A percentile compares a stretch with the other conserved stretches of the same genome.
Evolutionary conservation across 2,329 filamentous ascomycete species (phyloP).

Genomic region (Trichoderma semiorbis): DNA sequence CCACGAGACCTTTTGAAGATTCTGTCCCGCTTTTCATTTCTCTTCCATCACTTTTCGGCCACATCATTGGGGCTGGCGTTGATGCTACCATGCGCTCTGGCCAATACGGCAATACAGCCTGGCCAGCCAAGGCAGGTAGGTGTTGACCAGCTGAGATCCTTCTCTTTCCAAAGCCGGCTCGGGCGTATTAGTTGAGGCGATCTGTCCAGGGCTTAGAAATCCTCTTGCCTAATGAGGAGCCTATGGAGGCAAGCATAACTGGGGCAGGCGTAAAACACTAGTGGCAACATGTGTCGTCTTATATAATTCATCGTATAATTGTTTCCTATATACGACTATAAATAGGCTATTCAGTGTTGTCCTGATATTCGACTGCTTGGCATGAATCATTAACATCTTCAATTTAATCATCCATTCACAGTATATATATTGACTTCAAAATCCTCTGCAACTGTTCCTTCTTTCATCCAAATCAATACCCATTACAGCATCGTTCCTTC

Average conservation of each 20-base stretch:
- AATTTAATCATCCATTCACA: background rate
- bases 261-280: background rate
- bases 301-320: background rate
- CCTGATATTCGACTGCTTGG: background rate
- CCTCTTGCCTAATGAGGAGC: background rate
- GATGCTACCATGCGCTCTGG: background rate
- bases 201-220: background rate
- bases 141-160: background rate
- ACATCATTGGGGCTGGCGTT: background rate
- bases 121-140: background rate
- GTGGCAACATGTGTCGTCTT: background rate
- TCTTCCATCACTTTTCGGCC: background rate
- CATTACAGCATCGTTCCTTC: background rate
- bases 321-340: background rate
- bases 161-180: background rate
- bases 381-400: background rate
- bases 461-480: background rate
- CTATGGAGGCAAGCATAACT: background rate
- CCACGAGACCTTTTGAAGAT: background rate
- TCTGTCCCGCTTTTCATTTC: background rate
- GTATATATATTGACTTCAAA: background rate
- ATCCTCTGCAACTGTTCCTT: background rate
- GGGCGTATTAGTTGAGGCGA: background rate
- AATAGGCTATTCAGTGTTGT: background rate
- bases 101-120: background rate